Base-by-base conservation (phyloP, 2,329 filamentous ascomycete species). In the Phyllosticta capitalensis region DNA sequence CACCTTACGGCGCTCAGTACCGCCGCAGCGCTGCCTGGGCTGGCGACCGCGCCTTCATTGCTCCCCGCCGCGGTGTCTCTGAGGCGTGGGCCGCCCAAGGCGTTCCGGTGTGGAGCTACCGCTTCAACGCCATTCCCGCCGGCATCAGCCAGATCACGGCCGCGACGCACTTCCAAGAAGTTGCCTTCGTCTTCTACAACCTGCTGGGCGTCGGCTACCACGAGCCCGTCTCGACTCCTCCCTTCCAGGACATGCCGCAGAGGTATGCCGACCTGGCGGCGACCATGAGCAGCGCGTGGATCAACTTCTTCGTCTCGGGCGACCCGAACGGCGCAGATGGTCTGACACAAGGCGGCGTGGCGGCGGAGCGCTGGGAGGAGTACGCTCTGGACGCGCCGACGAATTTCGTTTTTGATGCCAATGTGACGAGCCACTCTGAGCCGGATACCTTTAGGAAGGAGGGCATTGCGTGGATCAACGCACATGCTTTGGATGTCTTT, bases 21-120 rank as follows among this genome's bases (percentile, higher is more conserved):
- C 80, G 82, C 56, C 79, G 83, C 63, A 56, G 75, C 14, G 77
- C 78, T 5, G 80, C 83, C 1, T 74, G 72, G 62, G 69, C 64
- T 55, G 83, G 83, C 9, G 83, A 87, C 67, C 69, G 74, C 1
- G 67, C 72, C 55, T 81, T 85, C 71, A 81, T 83, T 61, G 83
- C 80, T 5, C 76, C 78, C 30, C 78, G 83, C 1, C 77, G 83
- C 3, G 72, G 77, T 21, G 78, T 80, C 5, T 80, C 78, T 62
- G 72, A 81, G 64, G 72, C 74, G 1, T 84, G 80, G 78, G 73
- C 80, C 12, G 71, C 71, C 9, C 69, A 74, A 28, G 71, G 73
- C 14, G 65, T 81, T 1, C 73, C 79, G 6, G 81, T 81, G 9
- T 86, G 83, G 73, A 81, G 79, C 65, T 87, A 85, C 71, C 78